Percentiles rank a stretch among this genome's conserved stretches.
phyloP scores from a whole-genome alignment of 176 grass and related monocot genomes.

The Echinochloa phyllopogon region DNA sequence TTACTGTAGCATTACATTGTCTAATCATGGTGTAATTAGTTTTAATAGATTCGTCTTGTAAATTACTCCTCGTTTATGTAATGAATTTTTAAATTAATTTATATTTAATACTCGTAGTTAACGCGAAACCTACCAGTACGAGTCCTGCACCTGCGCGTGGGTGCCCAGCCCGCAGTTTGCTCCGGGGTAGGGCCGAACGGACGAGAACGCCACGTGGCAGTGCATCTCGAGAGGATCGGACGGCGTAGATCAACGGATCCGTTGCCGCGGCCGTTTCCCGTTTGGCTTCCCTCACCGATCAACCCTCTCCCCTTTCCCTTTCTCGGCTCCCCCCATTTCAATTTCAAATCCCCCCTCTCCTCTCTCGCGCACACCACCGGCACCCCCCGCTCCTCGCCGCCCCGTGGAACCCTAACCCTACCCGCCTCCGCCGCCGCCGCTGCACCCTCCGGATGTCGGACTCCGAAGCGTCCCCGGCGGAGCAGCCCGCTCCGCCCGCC shows the following conservation, averaged over 20 bases:
- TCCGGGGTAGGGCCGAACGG: too few relatives aligned
- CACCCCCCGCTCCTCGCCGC: background rate
- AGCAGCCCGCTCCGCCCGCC: slow-evolving; percentile 27
- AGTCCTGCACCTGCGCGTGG: too few relatives aligned
- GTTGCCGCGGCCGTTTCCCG: background rate
- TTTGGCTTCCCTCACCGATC: background rate
- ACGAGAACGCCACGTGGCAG: too few relatives aligned
- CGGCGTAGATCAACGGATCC: background rate
- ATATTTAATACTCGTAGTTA: too few relatives aligned
- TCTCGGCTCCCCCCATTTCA: background rate
- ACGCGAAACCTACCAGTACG: too few relatives aligned
- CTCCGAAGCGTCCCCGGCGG: slow-evolving; percentile 42
- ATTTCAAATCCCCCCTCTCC: slow-evolving; percentile 42
- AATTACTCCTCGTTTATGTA: too few relatives aligned
- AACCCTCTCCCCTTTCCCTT: too few relatives aligned
- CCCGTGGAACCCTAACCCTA: slow-evolving; percentile 58
- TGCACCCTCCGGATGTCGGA: slow-evolving; percentile 54
- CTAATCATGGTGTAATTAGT: too few relatives aligned
- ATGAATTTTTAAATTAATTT: too few relatives aligned
- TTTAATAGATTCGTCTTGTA: too few relatives aligned
- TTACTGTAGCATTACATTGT: too few relatives aligned
- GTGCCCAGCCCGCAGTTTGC: too few relatives aligned
- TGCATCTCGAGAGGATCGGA: background rate
- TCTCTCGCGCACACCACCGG: background rate
- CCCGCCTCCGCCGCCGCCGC: background rate